Conservation (phyloP, 2,329 filamentous ascomycete genomes). For the Fusarium continuum region DNA sequence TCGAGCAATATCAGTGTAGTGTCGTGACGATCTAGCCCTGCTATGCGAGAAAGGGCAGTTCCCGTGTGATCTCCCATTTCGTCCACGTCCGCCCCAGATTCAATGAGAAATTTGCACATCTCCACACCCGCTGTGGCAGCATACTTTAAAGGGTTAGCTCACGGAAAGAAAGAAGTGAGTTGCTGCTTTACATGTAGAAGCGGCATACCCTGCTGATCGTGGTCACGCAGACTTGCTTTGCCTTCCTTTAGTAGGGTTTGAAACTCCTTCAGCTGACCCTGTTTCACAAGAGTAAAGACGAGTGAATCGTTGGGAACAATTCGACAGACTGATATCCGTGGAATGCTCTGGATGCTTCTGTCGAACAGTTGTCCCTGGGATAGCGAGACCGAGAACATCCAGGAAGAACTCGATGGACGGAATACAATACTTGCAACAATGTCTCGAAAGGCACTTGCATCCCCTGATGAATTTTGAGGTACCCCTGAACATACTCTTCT, state of each 20-base stretch:
- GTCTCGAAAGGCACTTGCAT: not conserved
- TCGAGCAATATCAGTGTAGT: conserved; percentile 9
- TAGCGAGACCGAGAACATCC: conserved; percentile 13
- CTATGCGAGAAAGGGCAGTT: conserved; percentile 9
- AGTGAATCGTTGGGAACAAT: conserved; percentile 13
- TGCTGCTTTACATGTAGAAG: conserved; percentile 11
- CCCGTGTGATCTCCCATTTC: conserved; percentile 13
- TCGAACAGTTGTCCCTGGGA: conserved; percentile 29
- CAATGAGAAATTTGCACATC: conserved; percentile 25
- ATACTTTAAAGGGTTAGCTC: not conserved
- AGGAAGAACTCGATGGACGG: not conserved
- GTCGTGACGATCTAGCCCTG: not conserved
- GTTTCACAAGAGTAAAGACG: not conserved
- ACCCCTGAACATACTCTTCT: not conserved
- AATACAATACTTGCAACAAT: conserved; percentile 19
- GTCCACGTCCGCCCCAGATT: conserved; percentile 24
- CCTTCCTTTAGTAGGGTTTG: not conserved
- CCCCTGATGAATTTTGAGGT: not conserved
- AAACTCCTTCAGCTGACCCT: conserved; percentile 2
- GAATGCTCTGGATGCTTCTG: conserved; percentile 23
- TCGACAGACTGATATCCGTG: conserved; percentile 13
- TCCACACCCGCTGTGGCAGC: conserved; percentile 6
- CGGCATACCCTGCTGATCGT: conserved; percentile 19
- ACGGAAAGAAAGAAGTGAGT: too few species aligned
- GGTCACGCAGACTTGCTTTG: conserved; percentile 15